Evolutionary conservation across 768 basidiomycete genomes (phyloP), one percentile per base, ranked within the genome.

Genomic region (Ephemerocybe angulata): DNA sequence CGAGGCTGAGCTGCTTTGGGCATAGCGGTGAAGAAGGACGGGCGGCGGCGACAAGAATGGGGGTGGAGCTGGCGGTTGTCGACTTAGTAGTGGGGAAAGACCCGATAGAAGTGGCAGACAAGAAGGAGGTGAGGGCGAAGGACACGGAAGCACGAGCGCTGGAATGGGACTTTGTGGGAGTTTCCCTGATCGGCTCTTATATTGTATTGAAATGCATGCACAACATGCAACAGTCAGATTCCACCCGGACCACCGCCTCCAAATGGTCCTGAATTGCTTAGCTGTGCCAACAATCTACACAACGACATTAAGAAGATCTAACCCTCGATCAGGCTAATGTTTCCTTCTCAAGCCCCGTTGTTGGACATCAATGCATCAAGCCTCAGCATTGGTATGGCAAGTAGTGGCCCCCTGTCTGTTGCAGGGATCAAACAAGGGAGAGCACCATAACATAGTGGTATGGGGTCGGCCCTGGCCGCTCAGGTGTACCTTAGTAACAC

Each of bases 1-100:
- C 87, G 80, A 15, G 63, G 68, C 74, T 41, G 79, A 58, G 51
- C 75, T 69, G 55, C 70, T 75, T 89, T 90, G 47, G 90, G 90
- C 90, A 92, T 92, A 35, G 25, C 49, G 24, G 17, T 27, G 21
- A 8, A 35, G 33, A 8, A 35, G 17, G 8, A 8, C 17, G 33
- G 33, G 8, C 17, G 33, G 33, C 17, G 8, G 8, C 33, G n/a
- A 8, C 33, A 17, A 35, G 33, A 35, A 35, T 8, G 17, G 33
- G 33, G 8, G 33, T 35, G 8, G 8, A 35, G 33, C 33, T 8
- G 17, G 33, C 33, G 10, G 33, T 35, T 35, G 8, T 17, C 33
- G 17, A 17, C 10, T 35, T n/a, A n/a, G n/a, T n/a, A n/a, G n/a
- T n/a, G n/a, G n/a, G n/a, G n/a, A n/a, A n/a, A n/a, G n/a, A n/a